Percentiles rank a stretch among this genome's conserved stretches.
These are phyloP conservation scores for Cucurbitaria berberidis DNA, from an alignment of 2,329 filamentous ascomycete genomes.

Conservation along the genomic window DNA sequence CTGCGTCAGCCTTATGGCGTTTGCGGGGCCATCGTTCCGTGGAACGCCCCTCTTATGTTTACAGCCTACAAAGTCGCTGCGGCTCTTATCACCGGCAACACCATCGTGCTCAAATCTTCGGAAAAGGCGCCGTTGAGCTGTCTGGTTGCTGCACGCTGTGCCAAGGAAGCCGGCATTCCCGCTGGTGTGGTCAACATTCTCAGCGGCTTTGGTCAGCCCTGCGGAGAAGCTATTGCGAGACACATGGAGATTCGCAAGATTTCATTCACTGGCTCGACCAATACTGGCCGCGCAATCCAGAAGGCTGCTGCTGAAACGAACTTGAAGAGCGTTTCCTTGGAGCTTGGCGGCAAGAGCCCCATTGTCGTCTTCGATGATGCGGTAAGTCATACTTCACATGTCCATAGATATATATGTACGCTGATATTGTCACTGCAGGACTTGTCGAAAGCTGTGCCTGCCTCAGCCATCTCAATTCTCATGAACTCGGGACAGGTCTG, in stretches of 20 bases:
- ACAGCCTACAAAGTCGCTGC: too few species aligned
- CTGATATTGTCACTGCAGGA: neutral
- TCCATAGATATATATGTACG: too few species aligned
- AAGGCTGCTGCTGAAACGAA: neutral
- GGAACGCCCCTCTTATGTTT: too few species aligned
- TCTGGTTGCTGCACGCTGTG: too few species aligned
- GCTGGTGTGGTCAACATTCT: neutral
- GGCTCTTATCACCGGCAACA: neutral
- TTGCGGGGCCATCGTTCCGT: too few species aligned
- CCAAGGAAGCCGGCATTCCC: neutral
- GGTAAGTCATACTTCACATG: too few species aligned
- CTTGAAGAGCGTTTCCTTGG: neutral
- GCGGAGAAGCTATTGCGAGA: neutral
- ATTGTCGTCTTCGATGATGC: neutral
- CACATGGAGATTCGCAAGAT: neutral
- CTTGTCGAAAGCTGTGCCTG: neutral
- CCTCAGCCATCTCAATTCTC: too few species aligned
- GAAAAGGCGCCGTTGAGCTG: neutral
- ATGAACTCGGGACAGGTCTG: neutral
- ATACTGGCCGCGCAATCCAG: neutral
- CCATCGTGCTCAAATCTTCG: neutral
- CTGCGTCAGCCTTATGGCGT: too few species aligned
- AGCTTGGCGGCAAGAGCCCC: neutral
- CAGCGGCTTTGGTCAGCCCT: neutral
- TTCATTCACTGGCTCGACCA: neutral